Base-by-base conservation (phyloP, 1,139 yeast species). In the Nakaseomyces bracarensis region DNA sequence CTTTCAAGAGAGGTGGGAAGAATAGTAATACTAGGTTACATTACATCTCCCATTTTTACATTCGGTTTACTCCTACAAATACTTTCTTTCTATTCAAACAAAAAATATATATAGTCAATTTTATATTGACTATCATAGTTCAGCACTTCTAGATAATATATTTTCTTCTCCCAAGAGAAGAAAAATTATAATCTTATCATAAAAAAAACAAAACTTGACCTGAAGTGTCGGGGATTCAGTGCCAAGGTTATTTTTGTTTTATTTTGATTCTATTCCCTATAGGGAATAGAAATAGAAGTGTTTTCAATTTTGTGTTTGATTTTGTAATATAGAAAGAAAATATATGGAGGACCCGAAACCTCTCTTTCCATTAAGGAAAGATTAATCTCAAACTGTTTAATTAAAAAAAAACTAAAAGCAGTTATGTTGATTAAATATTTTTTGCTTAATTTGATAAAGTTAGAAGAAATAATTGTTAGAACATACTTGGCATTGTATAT, bases 181-280 rank as follows among this genome's bases (percentile, higher is more conserved):
- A n/a, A n/a, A n/a, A n/a, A 26, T 26, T 9, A 10, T 26, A 7
- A 26, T n/a, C 18, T 28, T 19, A 5, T 28, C 33, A 19, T 16
- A 10, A 37, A 23, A 29, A 16, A 10, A 37, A 18, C 31, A 25
- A 35, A n/a, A 20, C 68, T 51, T 52, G 50, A 46, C 51, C 82
- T 78, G 82, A 80, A 82, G 91, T 81, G 91, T 82, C 91, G 86
- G 89, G 89, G 68, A 58, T 81, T 79, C 82, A 79, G 81, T 66
- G 72, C 79, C 63, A 68, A 66, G 22, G 11, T 4, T n/a, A 11
- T 18, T 11, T 5, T 7, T n/a, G 18, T 48, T 27, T 28, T n/a
- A 15, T 23, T 28, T 20, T 38, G 21, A 35, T 36, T 27, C 26
- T 37, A 16, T 29, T 19, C n/a, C n/a, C n/a, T n/a, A n/a, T n/a